phyloP scores from a whole-genome alignment of 2,329 filamentous ascomycete genomes.

The Diaporthe citriasiana region DNA sequence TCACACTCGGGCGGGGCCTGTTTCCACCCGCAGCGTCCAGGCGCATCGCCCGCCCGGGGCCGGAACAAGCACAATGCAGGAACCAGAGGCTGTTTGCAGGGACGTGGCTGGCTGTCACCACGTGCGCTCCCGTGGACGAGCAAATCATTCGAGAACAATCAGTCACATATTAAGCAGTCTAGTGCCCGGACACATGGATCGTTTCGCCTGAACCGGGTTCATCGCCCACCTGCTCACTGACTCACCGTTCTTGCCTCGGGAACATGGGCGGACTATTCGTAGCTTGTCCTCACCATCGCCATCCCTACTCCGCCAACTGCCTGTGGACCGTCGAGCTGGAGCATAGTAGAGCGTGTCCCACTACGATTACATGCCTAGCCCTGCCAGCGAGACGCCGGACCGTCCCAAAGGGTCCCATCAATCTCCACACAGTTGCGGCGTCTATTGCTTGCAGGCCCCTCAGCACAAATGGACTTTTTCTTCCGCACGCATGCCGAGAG shows the following conservation, averaged over 20 bases:
- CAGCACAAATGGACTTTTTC: not conserved
- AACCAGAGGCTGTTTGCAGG: slow-evolving; percentile 22
- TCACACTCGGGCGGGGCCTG: slow-evolving; percentile 16
- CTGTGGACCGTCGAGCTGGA: not conserved
- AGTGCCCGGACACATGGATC: slow-evolving; percentile 23
- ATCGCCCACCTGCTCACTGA: not conserved
- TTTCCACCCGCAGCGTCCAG: slow-evolving; percentile 10
- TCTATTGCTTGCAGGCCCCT: not conserved
- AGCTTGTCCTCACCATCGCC: not conserved
- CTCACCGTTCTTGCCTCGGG: not conserved
- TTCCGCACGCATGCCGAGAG: slow-evolving; percentile 2
- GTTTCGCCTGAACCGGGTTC: slow-evolving; percentile 5
- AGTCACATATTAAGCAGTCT: not conserved
- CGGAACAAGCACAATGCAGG: slow-evolving; percentile 22
- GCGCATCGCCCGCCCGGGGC: not conserved
- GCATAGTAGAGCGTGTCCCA: not conserved
- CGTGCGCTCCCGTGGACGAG: slow-evolving; percentile 34
- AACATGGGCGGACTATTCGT: not conserved
- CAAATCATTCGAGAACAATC: slow-evolving; percentile 20
- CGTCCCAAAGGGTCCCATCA: not conserved
- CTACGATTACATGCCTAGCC: not conserved
- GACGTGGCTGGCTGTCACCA: slow-evolving; percentile 30
- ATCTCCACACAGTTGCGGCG: slow-evolving; percentile 6
- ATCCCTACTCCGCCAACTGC: not conserved
- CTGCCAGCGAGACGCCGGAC: slow-evolving; percentile 25